Conservation (phyloP, 1,284 basidiomycete genomes). For the Pseudozyma sp. region DNA sequence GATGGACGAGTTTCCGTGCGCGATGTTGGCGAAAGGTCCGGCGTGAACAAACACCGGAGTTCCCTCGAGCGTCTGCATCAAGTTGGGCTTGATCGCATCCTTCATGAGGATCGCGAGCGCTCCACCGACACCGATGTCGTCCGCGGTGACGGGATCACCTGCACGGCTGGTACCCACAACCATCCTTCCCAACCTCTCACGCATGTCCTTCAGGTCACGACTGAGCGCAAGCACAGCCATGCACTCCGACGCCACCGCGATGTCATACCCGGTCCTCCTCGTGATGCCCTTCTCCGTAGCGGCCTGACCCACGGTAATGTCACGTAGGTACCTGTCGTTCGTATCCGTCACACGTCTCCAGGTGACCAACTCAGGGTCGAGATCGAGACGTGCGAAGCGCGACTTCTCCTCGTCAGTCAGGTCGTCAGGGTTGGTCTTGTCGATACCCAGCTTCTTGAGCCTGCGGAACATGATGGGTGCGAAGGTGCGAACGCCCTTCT, state of each 20-base stretch:
- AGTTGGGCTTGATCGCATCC: slow-evolving; percentile 98
- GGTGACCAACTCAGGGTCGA: slow-evolving; percentile 91
- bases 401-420: slow-evolving; percentile 92
- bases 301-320: slow-evolving; percentile 90
- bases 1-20: slow-evolving; percentile 98
- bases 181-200: slow-evolving; percentile 88
- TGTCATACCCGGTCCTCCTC: slow-evolving; percentile 92
- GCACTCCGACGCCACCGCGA: slow-evolving; percentile 94
- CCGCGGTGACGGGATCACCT: slow-evolving; percentile 93
- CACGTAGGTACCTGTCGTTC: slow-evolving; percentile 96
- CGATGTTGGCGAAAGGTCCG: slow-evolving; percentile 98
- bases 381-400: slow-evolving; percentile 89
- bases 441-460: slow-evolving; percentile 91
- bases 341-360: slow-evolving; percentile 97
- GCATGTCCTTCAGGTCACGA: slow-evolving; percentile 90
- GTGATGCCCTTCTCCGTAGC: slow-evolving; percentile 89
- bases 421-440: slow-evolving; percentile 91
- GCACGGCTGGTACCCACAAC: slow-evolving; percentile 94
- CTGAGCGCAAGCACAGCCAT: slow-evolving; percentile 97
- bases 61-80: slow-evolving; percentile 98
- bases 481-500: slow-evolving; percentile 95
- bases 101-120: slow-evolving; percentile 98
- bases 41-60: slow-evolving; percentile 99
- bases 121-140: slow-evolving; percentile 95
- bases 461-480: slow-evolving; percentile 96